Evolutionary conservation across 345 rosid species (phyloP).

Genomic region (Corchorus olitorius): DNA sequence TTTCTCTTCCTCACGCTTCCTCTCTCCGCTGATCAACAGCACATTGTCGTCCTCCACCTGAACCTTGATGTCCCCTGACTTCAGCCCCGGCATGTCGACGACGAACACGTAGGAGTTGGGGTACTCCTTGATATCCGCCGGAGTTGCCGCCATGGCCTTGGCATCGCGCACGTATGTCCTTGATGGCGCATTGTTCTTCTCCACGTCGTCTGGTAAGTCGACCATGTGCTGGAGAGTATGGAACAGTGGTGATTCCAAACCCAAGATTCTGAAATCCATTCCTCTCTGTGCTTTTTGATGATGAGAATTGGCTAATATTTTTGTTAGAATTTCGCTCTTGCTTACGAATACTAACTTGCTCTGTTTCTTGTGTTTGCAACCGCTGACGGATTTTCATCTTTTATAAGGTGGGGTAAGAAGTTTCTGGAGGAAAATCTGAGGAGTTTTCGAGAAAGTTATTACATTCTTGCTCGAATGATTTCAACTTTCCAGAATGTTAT

Average conservation of each 20-base stretch:
- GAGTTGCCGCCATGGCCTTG: constrained; percentile 63
- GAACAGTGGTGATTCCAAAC: constrained; percentile 38
- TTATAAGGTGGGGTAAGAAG: neutral
- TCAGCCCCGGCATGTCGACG: constrained; percentile 66
- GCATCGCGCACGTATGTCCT: constrained; percentile 49
- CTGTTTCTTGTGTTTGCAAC: neutral
- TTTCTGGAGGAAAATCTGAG: neutral
- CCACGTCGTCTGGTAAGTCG: constrained; percentile 32
- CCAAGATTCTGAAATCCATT: constrained; percentile 47
- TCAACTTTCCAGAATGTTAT: neutral
- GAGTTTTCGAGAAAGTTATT: constrained; percentile 10
- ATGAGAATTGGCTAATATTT: neutral
- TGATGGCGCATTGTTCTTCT: constrained; percentile 38
- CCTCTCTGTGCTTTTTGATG: neutral
- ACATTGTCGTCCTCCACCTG: constrained; percentile 64
- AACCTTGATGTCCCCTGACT: constrained; percentile 55
- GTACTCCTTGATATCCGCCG: constrained; percentile 52
- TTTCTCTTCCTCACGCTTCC: constrained; percentile 56
- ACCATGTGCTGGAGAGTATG: constrained; percentile 41
- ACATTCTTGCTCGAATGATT: neutral
- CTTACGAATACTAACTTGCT: neutral
- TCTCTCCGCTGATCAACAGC: constrained; percentile 55
- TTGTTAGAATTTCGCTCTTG: neutral
- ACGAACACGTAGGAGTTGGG: constrained; percentile 49
- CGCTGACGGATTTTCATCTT: neutral